Base-by-base conservation (phyloP, 1,284 basidiomycete genomes). In the Leccinum holopus region DNA sequence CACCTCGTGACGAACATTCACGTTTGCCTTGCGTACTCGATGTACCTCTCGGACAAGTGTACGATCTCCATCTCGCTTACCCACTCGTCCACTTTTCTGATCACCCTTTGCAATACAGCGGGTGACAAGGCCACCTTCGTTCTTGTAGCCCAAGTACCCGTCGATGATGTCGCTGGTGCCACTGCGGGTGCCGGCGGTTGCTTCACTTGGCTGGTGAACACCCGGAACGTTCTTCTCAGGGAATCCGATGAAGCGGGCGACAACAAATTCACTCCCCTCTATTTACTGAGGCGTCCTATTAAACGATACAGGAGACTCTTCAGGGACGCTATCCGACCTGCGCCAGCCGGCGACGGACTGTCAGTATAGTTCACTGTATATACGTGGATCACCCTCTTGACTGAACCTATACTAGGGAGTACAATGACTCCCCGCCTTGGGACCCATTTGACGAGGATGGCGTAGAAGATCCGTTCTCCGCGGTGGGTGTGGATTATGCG, bases 1-100 rank as follows among this genome's bases (percentile, higher is more conserved):
- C 57, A 25, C 14, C 59, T 72, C 28, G 67, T 74, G 39, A 72
- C 60, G 0, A 68, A 53, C 49, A 59, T 64, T 2, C 63, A 72
- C 16, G 49, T 63, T 0, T 73, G 65, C 14, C 64, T 67, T 9
- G 72, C 72, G 1, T 72, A 66, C 39, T 66, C 63, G 3, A 63
- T 73, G 61, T 72, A 72, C 39, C 62, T 72, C n/a, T 75, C 72
- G 2, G 63, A 75, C 54, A 75, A 71, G 55, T 61, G 70, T 74
- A 54, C 10, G 61, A 0, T 55, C 8, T 0, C 7, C 4, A 5
- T 21, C 49, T 51, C 16, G 2, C 37, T 44, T 3, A n/a, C 4
- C 37, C 5, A 0, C 16, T 3, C 7, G 7, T 6, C 5, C 7
- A 30, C 11, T 3, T 35, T 4, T 3, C 37, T 72, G n/a, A 70